Percentiles rank a stretch among this genome's conserved stretches.
These are phyloP conservation scores for Pseudohyphozyma bogoriensis DNA, from an alignment of 768 basidiomycete genomes.

Conservation along the genomic window DNA sequence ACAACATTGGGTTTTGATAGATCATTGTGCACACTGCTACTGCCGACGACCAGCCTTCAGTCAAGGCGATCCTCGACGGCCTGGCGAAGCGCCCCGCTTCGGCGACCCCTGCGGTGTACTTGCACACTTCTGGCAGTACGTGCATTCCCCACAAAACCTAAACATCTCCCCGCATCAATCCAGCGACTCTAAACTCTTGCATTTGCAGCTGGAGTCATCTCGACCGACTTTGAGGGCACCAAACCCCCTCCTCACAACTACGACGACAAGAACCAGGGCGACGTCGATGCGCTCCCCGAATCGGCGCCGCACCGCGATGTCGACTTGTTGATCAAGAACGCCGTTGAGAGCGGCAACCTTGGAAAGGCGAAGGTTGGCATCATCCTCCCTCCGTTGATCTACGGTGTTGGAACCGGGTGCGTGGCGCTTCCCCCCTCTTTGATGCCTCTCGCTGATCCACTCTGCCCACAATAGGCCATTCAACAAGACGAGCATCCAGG, in stretches of 20 bases:
- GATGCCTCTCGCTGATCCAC: not conserved
- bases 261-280: constrained; percentile 10
- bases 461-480: constrained; percentile 3
- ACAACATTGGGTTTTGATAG: not conserved
- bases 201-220: not conserved
- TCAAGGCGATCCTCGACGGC: constrained; percentile 21
- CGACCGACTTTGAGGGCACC: not conserved
- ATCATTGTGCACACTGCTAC: constrained; percentile 26
- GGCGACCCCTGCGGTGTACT: constrained; percentile 16
- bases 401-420: constrained; percentile 22
- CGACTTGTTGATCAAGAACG: constrained; percentile 21
- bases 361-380: constrained; percentile 19
- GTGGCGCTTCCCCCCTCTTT: not conserved
- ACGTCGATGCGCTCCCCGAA: constrained; percentile 16
- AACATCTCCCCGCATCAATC: not conserved
- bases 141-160: not conserved
- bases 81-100: constrained; percentile 4
- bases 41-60: constrained; percentile 24
- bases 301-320: constrained; percentile 20
- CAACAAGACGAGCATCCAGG: constrained; percentile 19
- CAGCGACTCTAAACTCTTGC: not conserved
- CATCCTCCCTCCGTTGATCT: constrained; percentile 17
- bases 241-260: constrained; percentile 10
- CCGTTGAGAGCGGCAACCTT: constrained; percentile 12
- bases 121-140: constrained; percentile 25